Evolutionary conservation across 2,329 filamentous ascomycete species (phyloP).

Genomic region (Saccharata proteae): DNA sequence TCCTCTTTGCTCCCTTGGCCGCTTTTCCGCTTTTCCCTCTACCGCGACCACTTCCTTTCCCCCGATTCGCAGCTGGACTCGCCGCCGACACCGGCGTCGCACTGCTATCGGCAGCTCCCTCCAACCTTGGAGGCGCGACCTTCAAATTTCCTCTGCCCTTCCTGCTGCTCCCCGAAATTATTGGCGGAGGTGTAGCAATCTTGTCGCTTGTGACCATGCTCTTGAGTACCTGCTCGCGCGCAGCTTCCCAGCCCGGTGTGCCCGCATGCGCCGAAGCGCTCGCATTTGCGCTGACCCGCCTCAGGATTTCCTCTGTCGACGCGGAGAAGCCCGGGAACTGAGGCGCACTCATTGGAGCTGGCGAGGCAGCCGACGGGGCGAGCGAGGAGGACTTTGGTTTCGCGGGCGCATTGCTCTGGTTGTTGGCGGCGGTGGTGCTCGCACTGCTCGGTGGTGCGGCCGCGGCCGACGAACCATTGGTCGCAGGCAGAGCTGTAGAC

Average conservation of each 20-base stretch:
- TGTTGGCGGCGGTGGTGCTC: conserved; percentile 3
- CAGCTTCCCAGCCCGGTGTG: conserved; percentile 32
- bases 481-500: too few species aligned
- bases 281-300: conserved; percentile 23
- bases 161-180: conserved; percentile 17
- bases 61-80: conserved; percentile 16
- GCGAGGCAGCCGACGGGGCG: conserved; percentile 3
- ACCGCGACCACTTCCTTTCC: conserved; percentile 27
- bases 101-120: conserved; percentile 13
- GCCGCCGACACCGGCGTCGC: conserved; percentile 11
- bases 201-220: conserved; percentile 34
- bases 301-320: conserved; percentile 30
- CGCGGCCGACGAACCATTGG: too few species aligned
- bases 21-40: conserved; percentile 24
- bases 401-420: background rate
- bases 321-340: conserved; percentile 18
- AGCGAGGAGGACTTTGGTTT: background rate
- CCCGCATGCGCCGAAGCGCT: conserved; percentile 19
- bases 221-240: conserved; percentile 33
- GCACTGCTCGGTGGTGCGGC: conserved; percentile 4
- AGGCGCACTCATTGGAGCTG: conserved; percentile 1
- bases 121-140: conserved; percentile 16
- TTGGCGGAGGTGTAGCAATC: conserved; percentile 25
- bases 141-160: conserved; percentile 17
- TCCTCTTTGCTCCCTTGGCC: conserved; percentile 27